phyloP scores from a whole-genome alignment of 106 monocot species.

The Dendrobium officinale region DNA sequence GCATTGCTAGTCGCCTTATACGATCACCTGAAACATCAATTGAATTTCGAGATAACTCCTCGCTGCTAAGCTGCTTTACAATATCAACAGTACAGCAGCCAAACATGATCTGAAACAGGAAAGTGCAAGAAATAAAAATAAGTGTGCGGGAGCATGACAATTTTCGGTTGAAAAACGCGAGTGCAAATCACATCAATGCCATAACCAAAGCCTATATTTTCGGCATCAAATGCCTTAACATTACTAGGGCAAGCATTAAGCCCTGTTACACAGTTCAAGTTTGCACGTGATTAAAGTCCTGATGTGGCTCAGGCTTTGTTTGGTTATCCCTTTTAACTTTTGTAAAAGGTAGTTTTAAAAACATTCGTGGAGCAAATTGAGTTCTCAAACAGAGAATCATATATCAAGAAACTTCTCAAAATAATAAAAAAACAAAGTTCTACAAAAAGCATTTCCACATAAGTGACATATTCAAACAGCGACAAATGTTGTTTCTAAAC shows the following conservation, averaged over 20 bases:
- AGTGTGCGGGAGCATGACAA: neutral
- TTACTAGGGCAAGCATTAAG: neutral
- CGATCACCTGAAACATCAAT: constrained; percentile 50
- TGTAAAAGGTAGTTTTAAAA: no score
- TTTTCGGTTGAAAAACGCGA: neutral
- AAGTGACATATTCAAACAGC: no score
- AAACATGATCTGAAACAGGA: constrained; percentile 51
- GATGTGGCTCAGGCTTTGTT: no score
- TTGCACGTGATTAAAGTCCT: neutral
- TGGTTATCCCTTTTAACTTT: no score
- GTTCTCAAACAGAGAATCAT: no score
- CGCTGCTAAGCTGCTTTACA: constrained; percentile 88
- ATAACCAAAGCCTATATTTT: neutral
- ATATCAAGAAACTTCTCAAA: no score
- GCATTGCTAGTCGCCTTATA: constrained; percentile 65
- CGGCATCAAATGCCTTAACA: neutral
- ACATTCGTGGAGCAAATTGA: no score
- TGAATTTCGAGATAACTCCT: constrained; percentile 74
- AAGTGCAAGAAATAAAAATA: neutral
- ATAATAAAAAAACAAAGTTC: no score
- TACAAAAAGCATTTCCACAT: no score
- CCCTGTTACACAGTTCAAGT: neutral
- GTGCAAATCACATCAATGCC: neutral
- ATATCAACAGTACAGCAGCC: constrained; percentile 80
- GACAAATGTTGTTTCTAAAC: no score